Evolutionary conservation across 139 green algal genomes (phyloP), one percentile per base, ranked within the genome.

Genomic region (Mesotaenium endlicherianum): DNA sequence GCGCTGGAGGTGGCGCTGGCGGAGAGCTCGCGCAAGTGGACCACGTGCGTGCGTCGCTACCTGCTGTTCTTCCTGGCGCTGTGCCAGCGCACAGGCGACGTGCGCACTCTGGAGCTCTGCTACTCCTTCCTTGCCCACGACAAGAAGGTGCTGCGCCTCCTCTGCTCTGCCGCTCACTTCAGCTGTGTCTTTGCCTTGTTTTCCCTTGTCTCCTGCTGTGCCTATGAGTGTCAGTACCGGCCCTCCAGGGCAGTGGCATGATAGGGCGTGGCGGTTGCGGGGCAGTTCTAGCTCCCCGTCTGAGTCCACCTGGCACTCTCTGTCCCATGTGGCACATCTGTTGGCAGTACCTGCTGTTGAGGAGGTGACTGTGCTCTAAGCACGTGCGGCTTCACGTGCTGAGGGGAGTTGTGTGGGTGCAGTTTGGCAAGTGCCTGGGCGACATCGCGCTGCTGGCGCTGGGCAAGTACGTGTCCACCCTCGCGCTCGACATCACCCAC

Each of bases 11-110:
- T 75, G 43, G 74, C 36, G 34, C 36, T 86, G 77, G 36, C 55
- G 26, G 82, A 88, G 43, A 88, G 76, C 47, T 87, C 82, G 17
- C 82, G 82, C 16, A 88, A 88, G 77, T 88, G 88, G 20, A 57
- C 83, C n/a, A 79, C 55, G n/a, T 86, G 82, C 55, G 76, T 88
- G 49, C 1, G 82, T 14, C 84, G 84, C n/a, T 88, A 88, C 50
- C 67, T 88, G 8, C 42, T 88, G 77, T 39, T 88, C 26, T 88
- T 88, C 77, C 41, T 88, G 17, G 3, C 31, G 16, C 70, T 86
- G 20, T 86, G 80, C 38, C 31, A 86, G 31, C 39, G 80, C 34
- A 86, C 53, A 2, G 4, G 39, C 71, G 80, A 86, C 17, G n/a
- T 82, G 8, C 8, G 8, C 8, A 72, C 60, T n/a, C 11, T 72